Evolutionary conservation across 306 rosid species (phyloP), one percentile per base, ranked within the genome.

Genomic region (Medicago arabica): DNA sequence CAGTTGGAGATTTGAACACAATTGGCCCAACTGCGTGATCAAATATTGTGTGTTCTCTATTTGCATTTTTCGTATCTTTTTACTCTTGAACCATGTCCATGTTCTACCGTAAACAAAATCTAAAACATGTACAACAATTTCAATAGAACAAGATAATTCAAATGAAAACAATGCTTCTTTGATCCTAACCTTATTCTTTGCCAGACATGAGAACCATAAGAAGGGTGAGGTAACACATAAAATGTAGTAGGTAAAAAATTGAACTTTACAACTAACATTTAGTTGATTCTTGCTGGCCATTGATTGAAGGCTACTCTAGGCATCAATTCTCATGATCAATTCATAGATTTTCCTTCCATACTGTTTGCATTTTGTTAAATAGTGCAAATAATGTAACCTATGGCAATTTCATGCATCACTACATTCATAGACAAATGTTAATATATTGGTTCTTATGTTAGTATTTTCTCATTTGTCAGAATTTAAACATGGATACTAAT

Each of bases 301-400:
- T 39, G 23, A 58, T 17, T 39, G 23, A 73, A 73, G 49, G n/a
- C 13, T 54, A 66, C 17, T 25, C 9, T 28, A 7, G 19, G 39
- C 40, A 69, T 74, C 69, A 69, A 69, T 16, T 61, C 71, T 18
- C 36, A 38, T 28, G 12, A 73, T 19, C 65, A 78, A 60, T 67
- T 65, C 63, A 55, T 51, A 53, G 2, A 55, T 72, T 54, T 64
- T 40, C 43, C 34, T 53, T 36, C 43, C 25, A 28, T 18, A 17
- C 71, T 11, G n/a, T 23, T 40, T 13, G 40, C 41, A n/a, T 43
- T 18, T 55, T 58, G 4, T 5, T 4, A 12, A 16, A 59, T 13
- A 23, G 40, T 12, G 12, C 13, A 64, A 64, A 38, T 39, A 16
- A 36, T 28, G 9, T 17, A n/a, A 53, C 17, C 21, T 19, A 60